Conservation (phyloP, 2,329 filamentous ascomycete species). For the Stagonosporopsis tanaceti region DNA sequence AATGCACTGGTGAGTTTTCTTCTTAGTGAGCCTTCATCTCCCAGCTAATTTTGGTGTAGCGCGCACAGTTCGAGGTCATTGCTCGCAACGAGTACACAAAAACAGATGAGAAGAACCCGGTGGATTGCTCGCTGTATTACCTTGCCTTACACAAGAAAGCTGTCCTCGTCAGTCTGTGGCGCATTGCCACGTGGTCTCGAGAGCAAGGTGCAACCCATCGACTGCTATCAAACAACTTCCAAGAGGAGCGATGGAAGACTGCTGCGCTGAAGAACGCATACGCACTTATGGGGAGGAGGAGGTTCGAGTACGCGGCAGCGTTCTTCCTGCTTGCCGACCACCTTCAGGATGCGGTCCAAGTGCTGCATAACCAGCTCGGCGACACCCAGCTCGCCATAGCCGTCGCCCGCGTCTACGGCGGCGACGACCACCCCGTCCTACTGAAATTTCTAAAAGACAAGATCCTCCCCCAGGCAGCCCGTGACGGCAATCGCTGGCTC, state of each 20-base stretch:
- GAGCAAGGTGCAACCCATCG: slow-evolving; percentile 84
- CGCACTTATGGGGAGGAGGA: slow-evolving; percentile 85
- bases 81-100: slow-evolving; percentile 94
- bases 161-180: slow-evolving; percentile 89
- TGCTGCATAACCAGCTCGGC: slow-evolving; percentile 85
- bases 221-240: slow-evolving; percentile 89
- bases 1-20: slow-evolving; percentile 71
- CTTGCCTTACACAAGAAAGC: slow-evolving; percentile 90
- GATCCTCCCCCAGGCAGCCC: slow-evolving; percentile 77
- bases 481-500: slow-evolving; percentile 89
- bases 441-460: slow-evolving; percentile 78
- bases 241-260: slow-evolving; percentile 84
- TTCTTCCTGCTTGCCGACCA: slow-evolving; percentile 93
- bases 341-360: slow-evolving; percentile 82
- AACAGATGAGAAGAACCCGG: slow-evolving; percentile 84
- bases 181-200: slow-evolving; percentile 88
- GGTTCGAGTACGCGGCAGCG: slow-evolving; percentile 93
- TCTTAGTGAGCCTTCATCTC: background rate
- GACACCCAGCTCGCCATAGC: slow-evolving; percentile 91
- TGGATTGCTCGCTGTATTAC: slow-evolving; percentile 91
- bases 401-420: slow-evolving; percentile 86
- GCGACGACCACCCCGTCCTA: slow-evolving; percentile 79
- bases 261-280: slow-evolving; percentile 96
- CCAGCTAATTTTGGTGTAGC: slow-evolving; percentile 55
- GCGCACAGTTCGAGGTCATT: slow-evolving; percentile 83